Percentiles rank a stretch among this genome's conserved stretches.
These are phyloP conservation scores for Conticribra weissflogii DNA, from an alignment of 108 stramenopile species.

Conservation along the genomic window DNA sequence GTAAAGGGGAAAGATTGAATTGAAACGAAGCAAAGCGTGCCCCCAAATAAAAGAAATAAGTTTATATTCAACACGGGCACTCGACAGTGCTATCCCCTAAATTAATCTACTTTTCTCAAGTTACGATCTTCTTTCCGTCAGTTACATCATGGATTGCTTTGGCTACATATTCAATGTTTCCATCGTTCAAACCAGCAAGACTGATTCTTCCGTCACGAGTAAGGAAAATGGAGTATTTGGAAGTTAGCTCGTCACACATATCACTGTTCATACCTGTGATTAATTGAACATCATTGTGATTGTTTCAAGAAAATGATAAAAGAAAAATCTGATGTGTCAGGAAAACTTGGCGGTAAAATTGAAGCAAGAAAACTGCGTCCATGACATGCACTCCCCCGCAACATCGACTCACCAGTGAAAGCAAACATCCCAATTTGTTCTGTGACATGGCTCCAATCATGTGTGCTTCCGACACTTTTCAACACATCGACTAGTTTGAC, in stretches of 20 bases:
- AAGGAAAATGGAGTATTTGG: conserved; percentile 90
- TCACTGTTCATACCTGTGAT: conserved; percentile 83
- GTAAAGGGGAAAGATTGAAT: too few relatives aligned
- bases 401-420: conserved; percentile 70
- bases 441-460: conserved; percentile 96
- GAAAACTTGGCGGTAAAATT: background rate
- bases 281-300: too few relatives aligned
- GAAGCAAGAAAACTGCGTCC: background rate
- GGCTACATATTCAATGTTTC: conserved; percentile 94
- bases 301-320: too few relatives aligned
- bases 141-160: conserved; percentile 93
- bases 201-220: conserved; percentile 97
- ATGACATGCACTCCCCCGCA: background rate
- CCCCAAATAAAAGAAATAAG: too few relatives aligned
- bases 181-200: conserved; percentile 96
- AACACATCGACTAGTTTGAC: conserved; percentile 73
- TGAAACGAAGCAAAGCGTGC: too few relatives aligned
- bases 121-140: conserved; percentile 76
- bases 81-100: too few relatives aligned
- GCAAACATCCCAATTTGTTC: conserved; percentile 99
- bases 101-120: too few relatives aligned
- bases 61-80: too few relatives aligned
- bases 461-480: conserved; percentile 76
- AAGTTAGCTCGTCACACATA: conserved; percentile 88
- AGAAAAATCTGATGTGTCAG: background rate